phyloP scores from a whole-genome alignment of 352 stramenopile genomes.

The Stramenopiles sp. region DNA sequence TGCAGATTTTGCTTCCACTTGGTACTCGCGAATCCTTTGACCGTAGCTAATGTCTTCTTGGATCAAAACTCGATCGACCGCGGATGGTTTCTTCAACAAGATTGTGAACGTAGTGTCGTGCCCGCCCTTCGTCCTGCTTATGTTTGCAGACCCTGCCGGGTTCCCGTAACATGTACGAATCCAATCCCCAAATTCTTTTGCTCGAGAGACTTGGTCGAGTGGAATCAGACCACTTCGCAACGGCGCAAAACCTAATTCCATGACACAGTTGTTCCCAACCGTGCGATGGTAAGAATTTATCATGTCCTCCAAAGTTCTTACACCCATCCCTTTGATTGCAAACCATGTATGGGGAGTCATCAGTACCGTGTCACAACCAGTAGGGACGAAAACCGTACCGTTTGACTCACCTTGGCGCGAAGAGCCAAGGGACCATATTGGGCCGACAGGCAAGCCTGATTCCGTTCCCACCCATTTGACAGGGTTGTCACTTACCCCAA shows the following conservation, averaged over 20 bases:
- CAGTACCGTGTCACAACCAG: conserved; percentile 15
- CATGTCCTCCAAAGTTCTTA: conserved; percentile 12
- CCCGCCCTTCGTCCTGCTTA: no score
- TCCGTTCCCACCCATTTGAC: conserved; percentile 13
- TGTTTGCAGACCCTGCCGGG: no score
- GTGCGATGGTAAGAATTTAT: conserved; percentile 13
- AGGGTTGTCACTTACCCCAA: conserved; percentile 3
- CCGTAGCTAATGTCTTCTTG: no score
- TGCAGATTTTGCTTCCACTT: no score
- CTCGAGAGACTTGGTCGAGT: conserved; percentile 1
- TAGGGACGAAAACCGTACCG: no score
- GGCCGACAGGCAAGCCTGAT: neutral
- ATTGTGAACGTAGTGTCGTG: no score
- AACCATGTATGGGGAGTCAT: conserved; percentile 10
- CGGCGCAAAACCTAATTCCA: conserved; percentile 16
- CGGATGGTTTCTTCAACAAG: no score
- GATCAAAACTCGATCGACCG: no score
- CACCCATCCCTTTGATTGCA: neutral
- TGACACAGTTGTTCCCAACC: conserved; percentile 13
- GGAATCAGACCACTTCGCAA: conserved; percentile 12
- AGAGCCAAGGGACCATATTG: neutral
- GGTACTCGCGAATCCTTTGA: no score
- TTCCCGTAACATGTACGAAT: conserved; percentile 15
- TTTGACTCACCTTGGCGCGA: conserved; percentile 9
- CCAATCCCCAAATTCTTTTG: conserved; percentile 17